Conservation (phyloP, 352 stramenopile genomes). For the Poterioochromonas sp. region DNA sequence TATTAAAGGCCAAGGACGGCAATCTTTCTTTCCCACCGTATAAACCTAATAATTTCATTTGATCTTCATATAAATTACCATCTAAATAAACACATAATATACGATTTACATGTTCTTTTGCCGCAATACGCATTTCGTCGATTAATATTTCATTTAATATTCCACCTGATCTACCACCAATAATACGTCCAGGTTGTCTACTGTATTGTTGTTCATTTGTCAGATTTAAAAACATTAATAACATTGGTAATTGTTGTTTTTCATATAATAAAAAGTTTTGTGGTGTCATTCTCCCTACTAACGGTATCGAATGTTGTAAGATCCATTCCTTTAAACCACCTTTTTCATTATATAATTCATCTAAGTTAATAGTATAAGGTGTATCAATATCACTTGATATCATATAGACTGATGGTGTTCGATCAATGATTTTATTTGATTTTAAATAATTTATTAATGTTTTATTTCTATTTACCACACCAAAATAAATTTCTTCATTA, state of each 20-base stretch:
- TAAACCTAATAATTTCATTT: slow-evolving; percentile 45
- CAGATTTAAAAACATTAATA: slow-evolving; percentile 48
- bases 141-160: slow-evolving; percentile 44
- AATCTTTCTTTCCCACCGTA: slow-evolving; percentile 40
- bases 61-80: slow-evolving; percentile 41
- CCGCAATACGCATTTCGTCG: slow-evolving; percentile 38
- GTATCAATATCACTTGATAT: not conserved
- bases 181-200: not conserved
- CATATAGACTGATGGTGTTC: slow-evolving; percentile 4
- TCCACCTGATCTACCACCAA: slow-evolving; percentile 34
- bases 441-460: not conserved
- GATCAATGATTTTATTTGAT: slow-evolving; percentile 32
- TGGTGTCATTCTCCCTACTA: slow-evolving; percentile 39
- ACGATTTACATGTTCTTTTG: slow-evolving; percentile 30
- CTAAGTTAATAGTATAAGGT: slow-evolving; percentile 27
- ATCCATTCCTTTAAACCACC: slow-evolving; percentile 29
- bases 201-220: not conserved
- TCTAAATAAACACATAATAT: slow-evolving; percentile 45
- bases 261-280: slow-evolving; percentile 45
- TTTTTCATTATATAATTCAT: slow-evolving; percentile 33
- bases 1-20: slow-evolving; percentile 46
- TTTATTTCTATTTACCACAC: slow-evolving; percentile 27
- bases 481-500: slow-evolving; percentile 35
- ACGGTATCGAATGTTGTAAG: slow-evolving; percentile 26
- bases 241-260: slow-evolving; percentile 40